phyloP scores from a whole-genome alignment of 192 early-diverging fungal genomes.

The Spizellomyces sp. region DNA sequence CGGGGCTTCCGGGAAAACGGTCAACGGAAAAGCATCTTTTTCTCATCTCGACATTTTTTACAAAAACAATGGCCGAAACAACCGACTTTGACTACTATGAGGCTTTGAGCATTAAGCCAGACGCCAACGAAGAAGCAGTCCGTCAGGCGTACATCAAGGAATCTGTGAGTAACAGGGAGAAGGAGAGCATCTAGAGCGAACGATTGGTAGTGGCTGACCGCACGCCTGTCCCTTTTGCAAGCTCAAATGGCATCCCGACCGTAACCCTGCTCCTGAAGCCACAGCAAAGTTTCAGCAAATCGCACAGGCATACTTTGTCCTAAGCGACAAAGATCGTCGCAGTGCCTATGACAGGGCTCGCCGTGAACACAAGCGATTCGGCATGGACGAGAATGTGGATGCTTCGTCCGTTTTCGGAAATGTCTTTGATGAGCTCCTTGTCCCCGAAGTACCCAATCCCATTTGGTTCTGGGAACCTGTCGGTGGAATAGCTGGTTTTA shows the following conservation, averaged over 20 bases:
- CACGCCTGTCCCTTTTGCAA: constrained; percentile 42
- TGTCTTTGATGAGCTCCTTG: constrained; percentile 82
- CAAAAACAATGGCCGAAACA: constrained; percentile 1
- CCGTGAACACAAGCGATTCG: constrained; percentile 12
- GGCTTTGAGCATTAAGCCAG: constrained; percentile 60
- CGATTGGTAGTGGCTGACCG: constrained; percentile 43
- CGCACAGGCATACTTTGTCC: constrained; percentile 79
- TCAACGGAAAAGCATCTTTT: too few species aligned
- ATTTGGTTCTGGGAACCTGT: constrained; percentile 66
- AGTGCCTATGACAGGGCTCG: constrained; percentile 37
- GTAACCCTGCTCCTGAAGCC: constrained; percentile 55
- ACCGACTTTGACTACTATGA: constrained; percentile 64
- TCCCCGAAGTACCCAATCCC: constrained; percentile 63
- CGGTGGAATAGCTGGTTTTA: constrained; percentile 69
- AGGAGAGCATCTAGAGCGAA: constrained; percentile 14
- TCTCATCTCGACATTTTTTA: too few species aligned
- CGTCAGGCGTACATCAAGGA: constrained; percentile 80
- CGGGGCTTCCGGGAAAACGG: too few species aligned
- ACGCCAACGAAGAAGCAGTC: constrained; percentile 67
- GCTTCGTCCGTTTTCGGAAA: constrained; percentile 70
- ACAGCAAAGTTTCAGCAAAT: constrained; percentile 71
- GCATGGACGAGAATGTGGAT: constrained; percentile 43
- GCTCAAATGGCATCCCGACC: constrained; percentile 52
- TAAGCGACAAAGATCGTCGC: constrained; percentile 53
- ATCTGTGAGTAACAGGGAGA: constrained; percentile 37